Evolutionary conservation across 108 stramenopile species (phyloP).

Genomic region (Epithemia pelagica): DNA sequence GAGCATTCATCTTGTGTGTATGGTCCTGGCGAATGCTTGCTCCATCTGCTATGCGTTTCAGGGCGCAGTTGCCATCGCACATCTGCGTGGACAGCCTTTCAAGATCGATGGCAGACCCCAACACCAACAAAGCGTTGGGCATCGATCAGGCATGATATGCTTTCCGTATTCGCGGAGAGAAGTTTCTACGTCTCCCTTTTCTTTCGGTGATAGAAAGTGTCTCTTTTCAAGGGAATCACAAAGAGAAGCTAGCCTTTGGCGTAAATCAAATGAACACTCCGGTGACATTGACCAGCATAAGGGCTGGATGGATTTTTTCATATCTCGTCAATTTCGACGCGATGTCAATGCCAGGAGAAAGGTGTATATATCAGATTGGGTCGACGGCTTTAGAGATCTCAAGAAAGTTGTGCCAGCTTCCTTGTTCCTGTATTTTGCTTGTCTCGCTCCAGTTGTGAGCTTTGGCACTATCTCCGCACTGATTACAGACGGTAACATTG

Average conservation of each 20-base stretch:
- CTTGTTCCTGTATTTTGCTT: constrained; percentile 94
- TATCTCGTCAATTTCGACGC: constrained; percentile 24
- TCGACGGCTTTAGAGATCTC: constrained; percentile 49
- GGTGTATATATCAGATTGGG: constrained; percentile 32
- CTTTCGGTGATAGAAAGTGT: neutral
- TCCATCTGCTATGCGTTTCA: neutral
- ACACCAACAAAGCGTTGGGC: neutral
- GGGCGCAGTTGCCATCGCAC: neutral
- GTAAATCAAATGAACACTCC: neutral
- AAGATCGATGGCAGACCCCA: neutral
- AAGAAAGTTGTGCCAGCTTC: constrained; percentile 73
- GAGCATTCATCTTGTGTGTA: neutral
- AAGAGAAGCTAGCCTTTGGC: neutral
- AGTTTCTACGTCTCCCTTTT: neutral
- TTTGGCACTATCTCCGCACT: constrained; percentile 89
- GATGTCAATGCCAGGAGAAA: constrained; percentile 43
- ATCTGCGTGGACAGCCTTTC: neutral
- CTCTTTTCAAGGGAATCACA: neutral
- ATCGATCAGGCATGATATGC: neutral
- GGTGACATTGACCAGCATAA: neutral
- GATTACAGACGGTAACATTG: constrained; percentile 83
- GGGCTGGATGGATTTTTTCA: neutral
- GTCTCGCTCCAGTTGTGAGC: constrained; percentile 87
- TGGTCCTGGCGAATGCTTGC: neutral
- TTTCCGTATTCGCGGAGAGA: neutral